Percentiles rank a stretch among this genome's conserved stretches.
These are phyloP conservation scores for Isoetes engelmannii DNA, from an alignment of 83 land plant genomes.

Conservation along the genomic window DNA sequence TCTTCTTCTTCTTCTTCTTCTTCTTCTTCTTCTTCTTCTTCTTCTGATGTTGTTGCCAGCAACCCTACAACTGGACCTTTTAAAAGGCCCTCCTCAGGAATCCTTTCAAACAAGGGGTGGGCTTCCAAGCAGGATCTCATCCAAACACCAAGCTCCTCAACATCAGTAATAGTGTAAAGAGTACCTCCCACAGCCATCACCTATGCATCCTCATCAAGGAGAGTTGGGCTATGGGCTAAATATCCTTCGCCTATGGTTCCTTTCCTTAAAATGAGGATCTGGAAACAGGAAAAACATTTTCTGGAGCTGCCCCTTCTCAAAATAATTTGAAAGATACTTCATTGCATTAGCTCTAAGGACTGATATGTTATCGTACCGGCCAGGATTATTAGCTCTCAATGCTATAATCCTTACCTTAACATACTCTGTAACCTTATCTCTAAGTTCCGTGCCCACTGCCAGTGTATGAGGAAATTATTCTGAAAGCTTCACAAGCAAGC, in stretches of 20 bases:
- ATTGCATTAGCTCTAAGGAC: conserved; percentile 87
- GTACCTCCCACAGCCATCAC: conserved; percentile 54
- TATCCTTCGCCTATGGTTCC: conserved; percentile 85
- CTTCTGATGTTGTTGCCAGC: conserved; percentile 71
- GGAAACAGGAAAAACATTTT: conserved; percentile 98
- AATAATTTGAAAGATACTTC: conserved; percentile 90
- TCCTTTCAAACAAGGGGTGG: conserved; percentile 79
- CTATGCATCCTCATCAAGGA: conserved; percentile 90
- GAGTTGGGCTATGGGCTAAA: conserved; percentile 54
- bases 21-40: conserved; percentile 90
- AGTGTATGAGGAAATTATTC: conserved; percentile 63
- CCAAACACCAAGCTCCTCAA: conserved; percentile 87
- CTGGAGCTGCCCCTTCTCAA: conserved; percentile 76
- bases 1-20: no score
- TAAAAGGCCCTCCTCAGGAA: conserved; percentile 40
- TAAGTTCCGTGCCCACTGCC: conserved; percentile 93
- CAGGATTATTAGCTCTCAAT: conserved; percentile 56
- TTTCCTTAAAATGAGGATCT: conserved; percentile 97
- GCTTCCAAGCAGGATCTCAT: conserved; percentile 71
- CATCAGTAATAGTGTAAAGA: conserved; percentile 88
- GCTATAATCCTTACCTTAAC: conserved; percentile 86
- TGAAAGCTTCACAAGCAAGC: conserved; percentile 61
- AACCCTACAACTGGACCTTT: conserved; percentile 73
- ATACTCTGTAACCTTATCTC: conserved; percentile 91
- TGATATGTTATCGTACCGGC: conserved; percentile 52